Base-by-base conservation (phyloP, 148 eudicot genomes). In the Silene latifolia region DNA sequence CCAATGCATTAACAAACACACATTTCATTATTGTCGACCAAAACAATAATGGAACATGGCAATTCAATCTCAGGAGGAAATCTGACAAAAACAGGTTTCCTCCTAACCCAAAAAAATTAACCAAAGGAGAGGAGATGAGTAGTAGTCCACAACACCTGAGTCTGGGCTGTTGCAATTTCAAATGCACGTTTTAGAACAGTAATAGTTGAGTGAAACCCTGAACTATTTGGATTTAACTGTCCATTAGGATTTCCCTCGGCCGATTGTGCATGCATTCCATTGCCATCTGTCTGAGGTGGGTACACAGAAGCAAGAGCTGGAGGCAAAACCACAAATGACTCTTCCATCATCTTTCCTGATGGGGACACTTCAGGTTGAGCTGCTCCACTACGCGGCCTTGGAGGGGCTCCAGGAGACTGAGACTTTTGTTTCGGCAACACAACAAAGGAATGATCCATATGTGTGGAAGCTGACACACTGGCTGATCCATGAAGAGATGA, bases 281-380 rank as follows among this genome's bases (percentile, higher is more conserved):
- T 79, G 54, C 88, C 92, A 81, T 90, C 91, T 75, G 86, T 77
- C 67, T 82, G 72, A 72, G 91, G 81, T 58, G 90, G 83, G 77
- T 96, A 96, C 23, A 96, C 99, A 68, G 97, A 92, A 69, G 99
- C 99, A 60, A 91, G 94, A 39, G 99, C 91, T 2, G 94, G 98
- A 83, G 99, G 99, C 91, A 96, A 84, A 25, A 96, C 97, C 77
- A 96, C 98, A 81, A 96, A 96, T 5, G 99, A 96, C 75, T 96
- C 99, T 67, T 96, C 99, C 96, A 96, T 92, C 54, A 88, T 77
- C 81, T 87, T 92, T n/a, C 89, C 94, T 72, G 92, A 75, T 14
- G 83, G 87, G 78, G 82, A 80, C 71, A 78, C 69, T 51, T 92
- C 97, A 54, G 92, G 82, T 80, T 71, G 91, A 56, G 79, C 68